Evolutionary conservation across 306 rosid genomes (phyloP).

Genomic region (Trichosanthes cucumerina): DNA sequence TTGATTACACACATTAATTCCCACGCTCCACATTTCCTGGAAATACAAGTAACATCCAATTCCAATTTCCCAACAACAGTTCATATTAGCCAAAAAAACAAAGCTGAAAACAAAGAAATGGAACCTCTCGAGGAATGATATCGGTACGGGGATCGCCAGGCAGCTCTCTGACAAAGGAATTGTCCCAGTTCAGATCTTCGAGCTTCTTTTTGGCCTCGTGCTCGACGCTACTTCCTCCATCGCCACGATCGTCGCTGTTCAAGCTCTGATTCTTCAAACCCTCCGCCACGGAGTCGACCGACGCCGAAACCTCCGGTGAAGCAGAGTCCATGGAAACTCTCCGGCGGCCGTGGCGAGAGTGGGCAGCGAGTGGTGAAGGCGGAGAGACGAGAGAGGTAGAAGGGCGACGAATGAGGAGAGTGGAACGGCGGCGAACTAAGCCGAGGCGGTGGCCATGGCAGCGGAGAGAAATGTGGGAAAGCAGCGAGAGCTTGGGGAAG

Average conservation of each 20-base stretch:
- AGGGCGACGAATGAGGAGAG: background rate
- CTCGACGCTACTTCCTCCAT: conserved; percentile 1
- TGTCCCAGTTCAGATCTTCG: conserved; percentile 84
- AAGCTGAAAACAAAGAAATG: background rate
- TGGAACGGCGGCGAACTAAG: conserved; percentile 23
- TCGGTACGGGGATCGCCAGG: conserved; percentile 80
- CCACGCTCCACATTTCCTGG: background rate
- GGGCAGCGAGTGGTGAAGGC: conserved; percentile 18
- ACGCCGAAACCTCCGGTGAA: conserved; percentile 24
- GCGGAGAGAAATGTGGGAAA: conserved; percentile 15
- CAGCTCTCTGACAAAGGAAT: conserved; percentile 57
- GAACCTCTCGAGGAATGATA: conserved; percentile 64
- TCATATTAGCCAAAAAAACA: background rate
- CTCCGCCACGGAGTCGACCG: conserved; percentile 57
- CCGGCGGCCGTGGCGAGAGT: conserved; percentile 11
- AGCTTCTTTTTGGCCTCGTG: conserved; percentile 27
- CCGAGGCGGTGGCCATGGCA: conserved; percentile 23
- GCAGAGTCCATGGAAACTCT: conserved; percentile 49
- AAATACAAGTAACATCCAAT: background rate
- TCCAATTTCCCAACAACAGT: background rate
- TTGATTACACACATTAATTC: background rate
- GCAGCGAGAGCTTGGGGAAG: conserved; percentile 29
- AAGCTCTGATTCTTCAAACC: conserved; percentile 57
- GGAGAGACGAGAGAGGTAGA: background rate
- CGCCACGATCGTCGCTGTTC: conserved; percentile 3